Evolutionary conservation across 2,329 filamentous ascomycete species (phyloP), one percentile per base, ranked within the genome.

Genomic region (Apiospora koreana): DNA sequence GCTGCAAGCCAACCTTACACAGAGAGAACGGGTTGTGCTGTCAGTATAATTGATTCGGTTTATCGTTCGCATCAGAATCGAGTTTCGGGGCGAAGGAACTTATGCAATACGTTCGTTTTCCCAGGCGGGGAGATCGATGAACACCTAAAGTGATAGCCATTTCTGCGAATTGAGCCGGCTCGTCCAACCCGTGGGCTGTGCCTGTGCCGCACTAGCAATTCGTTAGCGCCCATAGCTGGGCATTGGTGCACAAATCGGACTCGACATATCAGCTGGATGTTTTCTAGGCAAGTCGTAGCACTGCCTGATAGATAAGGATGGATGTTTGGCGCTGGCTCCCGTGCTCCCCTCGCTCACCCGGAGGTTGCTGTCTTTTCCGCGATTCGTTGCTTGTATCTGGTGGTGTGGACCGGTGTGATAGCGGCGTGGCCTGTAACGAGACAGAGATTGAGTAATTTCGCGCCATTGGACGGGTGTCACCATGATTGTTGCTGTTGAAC

Each of bases 391-490:
- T n/a, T 2, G 65, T 31, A 7, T 5, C 8, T 28, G 38, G 41
- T 25, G 41, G 65, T 43, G 41, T 28, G 65, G 65, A 43, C 65
- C 65, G 54, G 54, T 66, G 65, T 66, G 65, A 66, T 66, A 9
- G 41, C 3, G 65, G 65, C 31, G 65, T 66, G 65, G 43, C 65
- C 38, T 66, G 65, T 66, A 43, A 66, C 41, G 28, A 46, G 10
- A n/a, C 7, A 43, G 65, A 66, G 43, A 66, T 66, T 66, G 65
- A 28, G 65, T n/a, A 66, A 66, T 66, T 43, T 66, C 43, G 23
- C 28, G 16, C 23, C 25, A 66, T 66, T 66, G 65, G 65, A 66
- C 65, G 65, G 65, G 65, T 43, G 41, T 66, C 43, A 46, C 65
- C 41, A 35, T 31, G 12, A 14, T 45, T 43, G 65, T 45, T 25